phyloP scores from a whole-genome alignment of 2,329 filamentous ascomycete genomes.

The Hypoxylon sp. region DNA sequence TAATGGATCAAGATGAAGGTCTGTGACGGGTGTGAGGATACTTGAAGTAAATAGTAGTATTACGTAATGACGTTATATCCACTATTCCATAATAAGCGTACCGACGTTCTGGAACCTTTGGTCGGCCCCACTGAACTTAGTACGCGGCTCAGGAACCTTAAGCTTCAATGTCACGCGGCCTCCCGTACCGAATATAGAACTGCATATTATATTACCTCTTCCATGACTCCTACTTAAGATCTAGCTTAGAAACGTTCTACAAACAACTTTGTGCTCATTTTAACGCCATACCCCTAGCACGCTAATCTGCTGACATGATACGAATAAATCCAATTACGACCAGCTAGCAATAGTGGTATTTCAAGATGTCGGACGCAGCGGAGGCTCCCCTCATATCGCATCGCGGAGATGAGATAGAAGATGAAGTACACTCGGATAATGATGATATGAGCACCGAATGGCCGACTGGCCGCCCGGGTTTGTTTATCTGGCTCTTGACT shows the following conservation, averaged over 20 bases:
- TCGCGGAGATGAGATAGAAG: slow-evolving; percentile 41
- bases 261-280: not conserved
- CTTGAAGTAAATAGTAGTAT: not conserved
- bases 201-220: not conserved
- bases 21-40: too few relatives aligned
- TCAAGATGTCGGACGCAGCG: slow-evolving; percentile 42
- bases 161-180: slow-evolving; percentile 17
- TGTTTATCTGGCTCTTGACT: slow-evolving; percentile 74
- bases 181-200: slow-evolving; percentile 1
- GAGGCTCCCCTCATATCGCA: slow-evolving; percentile 47
- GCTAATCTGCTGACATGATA: slow-evolving; percentile 16
- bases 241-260: slow-evolving; percentile 3
- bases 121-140: slow-evolving; percentile 16
- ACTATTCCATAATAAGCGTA: slow-evolving; percentile 22
- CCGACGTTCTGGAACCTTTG: slow-evolving; percentile 27
- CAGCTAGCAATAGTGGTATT: not conserved
- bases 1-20: not conserved
- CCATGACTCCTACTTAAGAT: not conserved
- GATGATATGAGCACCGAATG: slow-evolving; percentile 26
- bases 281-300: slow-evolving; percentile 3
- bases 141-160: slow-evolving; percentile 12
- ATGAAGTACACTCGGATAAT: slow-evolving; percentile 33
- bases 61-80: slow-evolving; percentile 6
- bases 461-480: slow-evolving; percentile 47
- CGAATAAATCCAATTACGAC: slow-evolving; percentile 3